phyloP scores from a whole-genome alignment of 352 stramenopile genomes.

The Globisporangium ultimum region DNA sequence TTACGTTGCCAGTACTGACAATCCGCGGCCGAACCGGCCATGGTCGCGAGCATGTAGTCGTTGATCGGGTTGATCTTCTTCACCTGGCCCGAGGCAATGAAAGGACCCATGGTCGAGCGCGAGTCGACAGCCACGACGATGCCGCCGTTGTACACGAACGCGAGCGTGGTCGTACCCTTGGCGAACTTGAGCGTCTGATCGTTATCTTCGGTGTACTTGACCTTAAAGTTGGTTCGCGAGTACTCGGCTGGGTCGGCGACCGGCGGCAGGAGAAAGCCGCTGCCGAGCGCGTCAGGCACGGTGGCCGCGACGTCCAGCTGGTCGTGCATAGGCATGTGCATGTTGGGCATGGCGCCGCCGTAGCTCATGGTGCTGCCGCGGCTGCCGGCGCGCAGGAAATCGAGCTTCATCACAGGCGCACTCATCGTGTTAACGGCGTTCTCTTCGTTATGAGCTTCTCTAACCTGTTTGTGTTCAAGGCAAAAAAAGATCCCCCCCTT shows the following conservation, averaged over 20 bases:
- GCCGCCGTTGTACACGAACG: slow-evolving; percentile 98
- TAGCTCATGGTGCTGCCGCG: slow-evolving; percentile 63
- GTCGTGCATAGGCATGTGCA: slow-evolving; percentile 47
- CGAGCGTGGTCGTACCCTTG: slow-evolving; percentile 99
- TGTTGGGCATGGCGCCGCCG: slow-evolving; percentile 76
- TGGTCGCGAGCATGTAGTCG: slow-evolving; percentile 98
- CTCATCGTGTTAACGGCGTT: no score
- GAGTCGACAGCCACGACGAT: slow-evolving; percentile 99
- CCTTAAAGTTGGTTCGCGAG: slow-evolving; percentile 95
- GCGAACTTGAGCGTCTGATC: slow-evolving; percentile 96
- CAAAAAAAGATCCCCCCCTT: no score
- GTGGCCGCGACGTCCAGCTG: slow-evolving; percentile 18
- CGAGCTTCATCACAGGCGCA: slow-evolving; percentile 51
- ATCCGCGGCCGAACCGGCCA: slow-evolving; percentile 98
- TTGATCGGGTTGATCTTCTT: slow-evolving; percentile 99
- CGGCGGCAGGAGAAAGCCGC: slow-evolving; percentile 70
- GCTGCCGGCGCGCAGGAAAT: slow-evolving; percentile 68
- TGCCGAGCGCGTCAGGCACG: slow-evolving; percentile 26
- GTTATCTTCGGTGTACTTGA: slow-evolving; percentile 96
- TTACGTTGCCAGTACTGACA: slow-evolving; percentile 99
- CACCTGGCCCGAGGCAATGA: slow-evolving; percentile 98
- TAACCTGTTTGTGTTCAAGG: no score
- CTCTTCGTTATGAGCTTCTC: no score
- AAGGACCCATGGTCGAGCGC: slow-evolving; percentile 97
- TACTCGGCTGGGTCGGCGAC: slow-evolving; percentile 92